phyloP scores from a whole-genome alignment of 345 rosid species.

The Eucalyptus tenuipes region DNA sequence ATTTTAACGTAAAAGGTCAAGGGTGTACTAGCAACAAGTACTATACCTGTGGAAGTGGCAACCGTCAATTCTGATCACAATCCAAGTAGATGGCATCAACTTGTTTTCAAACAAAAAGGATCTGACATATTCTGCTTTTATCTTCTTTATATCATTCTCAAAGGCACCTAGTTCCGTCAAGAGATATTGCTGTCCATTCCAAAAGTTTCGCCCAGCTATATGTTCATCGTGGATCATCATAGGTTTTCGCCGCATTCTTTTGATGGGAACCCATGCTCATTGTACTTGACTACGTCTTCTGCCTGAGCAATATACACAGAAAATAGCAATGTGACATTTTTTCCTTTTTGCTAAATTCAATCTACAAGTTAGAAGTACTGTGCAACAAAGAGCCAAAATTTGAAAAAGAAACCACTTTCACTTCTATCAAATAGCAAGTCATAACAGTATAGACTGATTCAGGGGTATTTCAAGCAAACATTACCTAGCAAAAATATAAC shows the following conservation, averaged over 20 bases:
- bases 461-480: neutral
- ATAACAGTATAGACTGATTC: neutral
- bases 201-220: conserved; percentile 52
- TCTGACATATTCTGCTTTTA: conserved; percentile 46
- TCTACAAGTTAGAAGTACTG: neutral
- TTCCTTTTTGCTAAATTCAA: neutral
- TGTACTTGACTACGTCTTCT: conserved; percentile 63
- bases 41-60: conserved; percentile 89
- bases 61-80: conserved; percentile 84
- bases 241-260: conserved; percentile 60
- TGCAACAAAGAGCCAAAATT: neutral
- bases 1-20: neutral
- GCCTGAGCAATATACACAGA: conserved; percentile 17
- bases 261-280: conserved; percentile 61
- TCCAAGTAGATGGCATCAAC: conserved; percentile 72
- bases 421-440: neutral
- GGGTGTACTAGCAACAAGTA: neutral
- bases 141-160: conserved; percentile 37
- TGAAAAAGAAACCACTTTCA: neutral
- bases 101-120: conserved; percentile 66
- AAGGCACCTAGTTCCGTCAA: conserved; percentile 48
- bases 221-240: conserved; percentile 38
- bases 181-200: conserved; percentile 56
- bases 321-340: neutral
- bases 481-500: neutral